phyloP scores from a whole-genome alignment of 805 yeast species.

The Kazachstania bromeliacearum region DNA sequence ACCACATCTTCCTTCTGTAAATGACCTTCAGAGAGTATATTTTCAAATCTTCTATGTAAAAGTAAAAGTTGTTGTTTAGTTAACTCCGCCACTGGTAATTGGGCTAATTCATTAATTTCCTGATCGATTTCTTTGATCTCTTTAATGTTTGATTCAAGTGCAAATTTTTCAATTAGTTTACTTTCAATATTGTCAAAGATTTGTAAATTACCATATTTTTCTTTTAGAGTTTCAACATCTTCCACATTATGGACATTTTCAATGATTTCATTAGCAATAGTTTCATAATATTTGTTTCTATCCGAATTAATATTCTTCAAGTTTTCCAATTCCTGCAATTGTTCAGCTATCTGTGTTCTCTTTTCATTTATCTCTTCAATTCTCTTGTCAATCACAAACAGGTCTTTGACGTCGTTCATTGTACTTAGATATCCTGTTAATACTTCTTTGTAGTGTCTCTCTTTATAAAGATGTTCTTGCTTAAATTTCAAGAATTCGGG shows the following conservation, averaged over 20 bases:
- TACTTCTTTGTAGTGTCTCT: too few relatives aligned
- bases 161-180: constrained; percentile 6
- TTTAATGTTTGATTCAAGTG: constrained; percentile 2
- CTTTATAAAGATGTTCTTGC: too few relatives aligned
- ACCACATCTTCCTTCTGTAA: background rate
- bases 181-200: constrained; percentile 13
- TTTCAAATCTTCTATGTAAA: constrained; percentile 6
- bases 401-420: constrained; percentile 20
- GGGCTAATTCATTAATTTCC: constrained; percentile 3
- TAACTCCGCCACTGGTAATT: constrained; percentile 1
- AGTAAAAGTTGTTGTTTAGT: constrained; percentile 5
- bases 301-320: constrained; percentile 4
- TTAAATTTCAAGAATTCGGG: too few relatives aligned
- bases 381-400: constrained; percentile 18
- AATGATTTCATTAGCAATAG: constrained; percentile 17
- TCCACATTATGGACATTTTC: constrained; percentile 9
- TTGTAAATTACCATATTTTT: constrained; percentile 19
- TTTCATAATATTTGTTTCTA: background rate
- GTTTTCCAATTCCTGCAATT: constrained; percentile 10
- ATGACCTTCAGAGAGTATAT: constrained; percentile 4
- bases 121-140: constrained; percentile 4
- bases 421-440: too few relatives aligned
- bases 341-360: constrained; percentile 16
- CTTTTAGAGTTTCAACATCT: constrained; percentile 10
- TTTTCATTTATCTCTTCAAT: constrained; percentile 20